A percentile compares a stretch with the other conserved stretches of the same genome.
Evolutionary conservation across 352 stramenopile genomes (phyloP).

Genomic region (Phytophthora constricta): DNA sequence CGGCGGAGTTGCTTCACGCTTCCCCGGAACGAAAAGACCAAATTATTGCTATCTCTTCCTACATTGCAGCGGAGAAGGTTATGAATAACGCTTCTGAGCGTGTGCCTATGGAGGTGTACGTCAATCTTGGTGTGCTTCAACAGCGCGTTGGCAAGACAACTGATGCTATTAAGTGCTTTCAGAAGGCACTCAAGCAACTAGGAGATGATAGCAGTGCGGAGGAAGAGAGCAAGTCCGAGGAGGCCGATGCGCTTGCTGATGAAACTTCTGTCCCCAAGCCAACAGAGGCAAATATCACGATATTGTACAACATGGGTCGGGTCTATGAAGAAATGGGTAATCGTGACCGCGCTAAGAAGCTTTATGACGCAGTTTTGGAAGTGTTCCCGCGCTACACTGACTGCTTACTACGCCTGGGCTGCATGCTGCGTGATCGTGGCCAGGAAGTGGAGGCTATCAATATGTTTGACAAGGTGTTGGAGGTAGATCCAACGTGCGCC

Average conservation of each 20-base stretch:
- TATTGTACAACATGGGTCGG: constrained; percentile 96
- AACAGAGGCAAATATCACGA: constrained; percentile 88
- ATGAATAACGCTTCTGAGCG: constrained; percentile 84
- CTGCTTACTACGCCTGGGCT: constrained; percentile 93
- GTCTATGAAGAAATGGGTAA: constrained; percentile 94
- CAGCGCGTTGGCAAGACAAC: constrained; percentile 88
- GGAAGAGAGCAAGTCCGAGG: constrained; percentile 47
- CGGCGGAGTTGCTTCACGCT: constrained; percentile 78
- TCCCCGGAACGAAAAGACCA: constrained; percentile 88
- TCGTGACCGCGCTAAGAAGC: constrained; percentile 87
- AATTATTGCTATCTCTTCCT: constrained; percentile 90
- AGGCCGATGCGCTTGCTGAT: constrained; percentile 46
- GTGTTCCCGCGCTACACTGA: constrained; percentile 95
- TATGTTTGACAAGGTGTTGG: constrained; percentile 94
- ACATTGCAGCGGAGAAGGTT: constrained; percentile 88
- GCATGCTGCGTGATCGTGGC: constrained; percentile 94
- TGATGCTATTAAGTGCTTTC: constrained; percentile 93
- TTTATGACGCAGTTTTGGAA: constrained; percentile 95
- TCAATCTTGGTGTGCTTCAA: constrained; percentile 85
- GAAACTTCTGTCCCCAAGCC: constrained; percentile 52
- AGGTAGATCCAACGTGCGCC: constrained; percentile 90
- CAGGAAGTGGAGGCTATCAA: constrained; percentile 90
- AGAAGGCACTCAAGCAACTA: constrained; percentile 71
- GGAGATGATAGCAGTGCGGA: constrained; percentile 41
- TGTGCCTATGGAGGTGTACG: constrained; percentile 86